Conservation (phyloP, 179 eudicot species). For the Silene coronaria region DNA sequence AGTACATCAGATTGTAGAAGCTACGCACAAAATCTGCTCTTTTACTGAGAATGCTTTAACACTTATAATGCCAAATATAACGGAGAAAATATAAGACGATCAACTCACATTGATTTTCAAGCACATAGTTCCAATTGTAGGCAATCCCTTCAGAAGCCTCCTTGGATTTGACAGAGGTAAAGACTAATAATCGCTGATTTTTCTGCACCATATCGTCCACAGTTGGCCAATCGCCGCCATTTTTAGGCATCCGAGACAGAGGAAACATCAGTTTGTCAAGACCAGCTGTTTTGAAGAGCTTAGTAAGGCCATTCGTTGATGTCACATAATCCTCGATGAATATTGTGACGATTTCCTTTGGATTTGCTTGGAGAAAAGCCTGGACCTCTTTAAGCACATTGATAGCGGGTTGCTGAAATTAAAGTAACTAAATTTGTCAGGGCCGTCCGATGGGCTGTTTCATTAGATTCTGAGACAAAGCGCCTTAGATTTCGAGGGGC, state of each 20-base stretch:
- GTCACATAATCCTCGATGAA: conserved; percentile 86
- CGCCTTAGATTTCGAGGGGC: too few species aligned
- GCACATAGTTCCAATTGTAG: conserved; percentile 71
- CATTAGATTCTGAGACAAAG: too few species aligned
- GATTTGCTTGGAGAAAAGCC: conserved; percentile 55
- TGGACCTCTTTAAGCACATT: conserved; percentile 64
- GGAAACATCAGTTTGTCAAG: conserved; percentile 71
- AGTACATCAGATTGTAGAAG: too few species aligned
- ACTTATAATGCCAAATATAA: neutral
- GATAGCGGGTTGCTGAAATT: conserved; percentile 71
- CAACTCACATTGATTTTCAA: conserved; percentile 64
- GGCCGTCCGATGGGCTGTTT: neutral
- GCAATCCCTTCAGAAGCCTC: conserved; percentile 92
- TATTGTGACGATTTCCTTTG: conserved; percentile 72
- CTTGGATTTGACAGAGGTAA: conserved; percentile 65
- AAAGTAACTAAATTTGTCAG: neutral
- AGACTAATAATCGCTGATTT: conserved; percentile 78
- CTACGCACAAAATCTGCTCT: neutral
- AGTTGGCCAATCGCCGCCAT: conserved; percentile 85
- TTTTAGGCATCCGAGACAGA: conserved; percentile 71
- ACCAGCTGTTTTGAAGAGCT: conserved; percentile 67
- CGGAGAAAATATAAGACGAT: neutral
- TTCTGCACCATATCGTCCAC: conserved; percentile 75
- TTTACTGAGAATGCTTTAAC: neutral
- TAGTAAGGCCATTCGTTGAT: conserved; percentile 68